A percentile compares a stretch with the other conserved stretches of the same genome.
These are phyloP conservation scores for Lycium ferocissimum DNA, from an alignment of 257 asterid genomes.

Conservation along the genomic window DNA sequence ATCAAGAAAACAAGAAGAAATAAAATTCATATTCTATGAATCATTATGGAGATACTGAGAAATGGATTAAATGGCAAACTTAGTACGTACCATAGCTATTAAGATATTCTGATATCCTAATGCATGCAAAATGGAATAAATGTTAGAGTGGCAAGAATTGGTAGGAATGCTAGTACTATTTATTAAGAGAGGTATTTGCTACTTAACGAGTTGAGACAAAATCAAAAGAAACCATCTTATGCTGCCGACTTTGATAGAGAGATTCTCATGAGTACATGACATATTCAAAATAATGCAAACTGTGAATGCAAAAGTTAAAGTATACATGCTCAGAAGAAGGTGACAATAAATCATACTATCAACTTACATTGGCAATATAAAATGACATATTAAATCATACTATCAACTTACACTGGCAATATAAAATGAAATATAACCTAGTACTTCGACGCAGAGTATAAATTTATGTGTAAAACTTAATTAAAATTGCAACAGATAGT, in stretches of 20 bases:
- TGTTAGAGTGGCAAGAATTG: background rate
- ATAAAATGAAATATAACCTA: too few species aligned
- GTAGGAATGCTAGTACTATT: slow-evolving; percentile 8
- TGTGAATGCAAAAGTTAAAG: background rate
- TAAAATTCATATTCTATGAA: background rate
- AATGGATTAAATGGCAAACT: background rate
- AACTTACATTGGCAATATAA: background rate
- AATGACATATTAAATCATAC: too few species aligned
- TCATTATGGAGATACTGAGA: background rate
- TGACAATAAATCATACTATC: slow-evolving; percentile 18
- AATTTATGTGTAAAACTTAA: too few species aligned
- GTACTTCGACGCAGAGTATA: too few species aligned
- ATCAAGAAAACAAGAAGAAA: background rate
- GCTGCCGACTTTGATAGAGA: slow-evolving; percentile 28
- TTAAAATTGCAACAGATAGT: too few species aligned
- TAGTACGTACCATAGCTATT: slow-evolving; percentile 23
- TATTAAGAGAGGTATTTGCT: background rate
- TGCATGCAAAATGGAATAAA: background rate
- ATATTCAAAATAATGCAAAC: slow-evolving; percentile 1
- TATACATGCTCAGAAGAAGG: background rate
- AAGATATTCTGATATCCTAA: background rate
- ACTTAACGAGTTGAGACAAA: background rate
- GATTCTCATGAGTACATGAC: background rate
- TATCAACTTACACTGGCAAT: background rate
- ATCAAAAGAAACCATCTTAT: slow-evolving; percentile 1